Base-by-base conservation (phyloP, 345 rosid genomes). In the Populus ilicifolia region DNA sequence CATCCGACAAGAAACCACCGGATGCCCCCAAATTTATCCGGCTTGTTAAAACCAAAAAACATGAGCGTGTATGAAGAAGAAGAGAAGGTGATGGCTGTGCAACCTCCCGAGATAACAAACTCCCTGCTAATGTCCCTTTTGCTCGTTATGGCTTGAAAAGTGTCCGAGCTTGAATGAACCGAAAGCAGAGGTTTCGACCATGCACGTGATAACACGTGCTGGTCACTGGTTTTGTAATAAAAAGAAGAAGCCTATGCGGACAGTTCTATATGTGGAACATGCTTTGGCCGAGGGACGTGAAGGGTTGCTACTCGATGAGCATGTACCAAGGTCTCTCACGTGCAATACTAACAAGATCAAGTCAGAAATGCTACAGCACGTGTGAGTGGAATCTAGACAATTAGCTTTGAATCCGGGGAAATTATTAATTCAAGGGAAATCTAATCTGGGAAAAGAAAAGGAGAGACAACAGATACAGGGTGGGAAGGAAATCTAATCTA, bases 141-240 rank as follows among this genome's bases (percentile, higher is more conserved):
- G 72, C 78, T 25, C 48, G 6, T 17, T 50, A 67, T 20, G 38
- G 23, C 11, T 66, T 14, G 25, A 14, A 70, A 56, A 69, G 35
- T 62, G 61, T n/a, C 44, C 78, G 59, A 38, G 48, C 39, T 62
- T 72, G 81, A 52, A 81, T 48, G 79, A 67, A 73, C 54, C 54
- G 56, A 69, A 44, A 52, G 36, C 23, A 52, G 74, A 27, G 43
- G 70, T 63, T 39, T 70, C 16, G 72, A 52, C 35, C 52, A 68
- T n/a, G 83, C 87, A 83, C 77, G 81, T 85, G 84, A 73, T 21
- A 38, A 30, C 85, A 83, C 85, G 75, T 85, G 90, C 69, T 38
- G 73, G 43, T 79, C 83, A 74, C 78, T 77, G 56, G n/a, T 41
- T 23, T 14, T 43, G 25, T 12, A 23, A 4, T 4, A 46, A 46